These are phyloP conservation scores for Penicillium sp. DNA, from an alignment of 2,329 filamentous ascomycete genomes.

Conservation along the genomic window DNA sequence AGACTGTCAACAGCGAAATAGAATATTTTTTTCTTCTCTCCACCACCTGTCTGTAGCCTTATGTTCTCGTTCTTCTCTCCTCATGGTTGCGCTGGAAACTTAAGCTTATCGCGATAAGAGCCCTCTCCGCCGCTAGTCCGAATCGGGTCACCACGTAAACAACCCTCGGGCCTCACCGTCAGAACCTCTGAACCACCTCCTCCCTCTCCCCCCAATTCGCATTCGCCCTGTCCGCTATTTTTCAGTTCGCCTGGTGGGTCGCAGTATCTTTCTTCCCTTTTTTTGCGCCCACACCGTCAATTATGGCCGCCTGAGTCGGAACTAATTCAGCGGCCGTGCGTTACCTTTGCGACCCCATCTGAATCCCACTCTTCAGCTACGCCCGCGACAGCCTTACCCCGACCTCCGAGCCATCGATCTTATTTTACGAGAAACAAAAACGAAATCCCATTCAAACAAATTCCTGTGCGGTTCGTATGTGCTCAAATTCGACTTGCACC, in stretches of 20 bases:
- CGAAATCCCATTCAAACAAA: too few species aligned
- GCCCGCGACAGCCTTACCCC: slow-evolving; percentile 4
- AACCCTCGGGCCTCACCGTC: slow-evolving; percentile 44
- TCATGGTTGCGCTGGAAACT: slow-evolving; percentile 23
- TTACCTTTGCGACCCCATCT: slow-evolving; percentile 16
- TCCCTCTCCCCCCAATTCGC: slow-evolving; percentile 11
- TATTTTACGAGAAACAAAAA: too few species aligned
- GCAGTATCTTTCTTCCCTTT: not conserved
- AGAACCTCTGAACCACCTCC: slow-evolving; percentile 18
- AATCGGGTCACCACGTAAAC: slow-evolving; percentile 44
- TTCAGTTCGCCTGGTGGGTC: not conserved
- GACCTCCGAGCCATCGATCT: not conserved
- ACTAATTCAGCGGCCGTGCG: slow-evolving; percentile 17
- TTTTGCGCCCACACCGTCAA: slow-evolving; percentile 4
- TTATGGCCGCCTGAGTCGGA: slow-evolving; percentile 18
- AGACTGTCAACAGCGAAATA: too few species aligned
- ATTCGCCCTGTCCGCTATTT: not conserved
- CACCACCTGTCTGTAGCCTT: too few species aligned
- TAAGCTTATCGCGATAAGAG: slow-evolving; percentile 50
- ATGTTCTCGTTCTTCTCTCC: too few species aligned
- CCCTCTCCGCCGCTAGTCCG: slow-evolving; percentile 35
- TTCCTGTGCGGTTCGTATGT: too few species aligned
- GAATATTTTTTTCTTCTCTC: too few species aligned
- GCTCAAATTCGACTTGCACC: not conserved
- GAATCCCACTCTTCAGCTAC: slow-evolving; percentile 6